phyloP scores from a whole-genome alignment of 1,284 basidiomycete species.

The Fistulinella staudtii region DNA sequence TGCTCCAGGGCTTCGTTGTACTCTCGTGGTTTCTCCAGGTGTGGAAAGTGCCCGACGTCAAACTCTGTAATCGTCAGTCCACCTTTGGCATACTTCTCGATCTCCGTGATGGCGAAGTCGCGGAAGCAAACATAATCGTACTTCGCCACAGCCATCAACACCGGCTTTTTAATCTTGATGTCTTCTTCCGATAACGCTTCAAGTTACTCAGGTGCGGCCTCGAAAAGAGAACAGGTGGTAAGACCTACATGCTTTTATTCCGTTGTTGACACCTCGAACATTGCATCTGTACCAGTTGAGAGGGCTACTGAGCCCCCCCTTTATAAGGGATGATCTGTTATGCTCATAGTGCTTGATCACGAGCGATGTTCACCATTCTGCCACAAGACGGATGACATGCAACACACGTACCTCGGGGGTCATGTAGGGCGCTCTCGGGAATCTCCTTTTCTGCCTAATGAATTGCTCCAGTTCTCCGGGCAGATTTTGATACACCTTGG shows the following conservation, averaged over 20 bases:
- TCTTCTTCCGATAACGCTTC: constrained; percentile 24
- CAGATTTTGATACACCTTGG: constrained; percentile 33
- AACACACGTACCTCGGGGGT: constrained; percentile 27
- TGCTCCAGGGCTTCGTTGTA: constrained; percentile 30
- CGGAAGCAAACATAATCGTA: constrained; percentile 26
- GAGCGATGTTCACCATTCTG: constrained; percentile 5
- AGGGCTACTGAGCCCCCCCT: constrained; percentile 30
- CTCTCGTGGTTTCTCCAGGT: constrained; percentile 26
- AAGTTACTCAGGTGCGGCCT: background rate
- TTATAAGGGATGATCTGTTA: constrained; percentile 19
- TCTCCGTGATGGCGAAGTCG: constrained; percentile 20
- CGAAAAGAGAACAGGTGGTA: background rate
- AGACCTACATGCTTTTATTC: constrained; percentile 20
- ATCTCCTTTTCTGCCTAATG: constrained; percentile 22
- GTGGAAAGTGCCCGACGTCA: constrained; percentile 32
- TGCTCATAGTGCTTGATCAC: constrained; percentile 28
- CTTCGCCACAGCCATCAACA: constrained; percentile 31
- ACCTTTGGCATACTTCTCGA: constrained; percentile 27
- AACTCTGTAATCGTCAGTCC: constrained; percentile 29
- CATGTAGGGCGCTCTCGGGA: constrained; percentile 30
- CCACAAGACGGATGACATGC: background rate
- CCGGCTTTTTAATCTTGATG: constrained; percentile 26
- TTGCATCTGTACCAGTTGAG: constrained; percentile 30
- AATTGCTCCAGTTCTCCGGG: constrained; percentile 32
- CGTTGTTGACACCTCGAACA: constrained; percentile 25